A percentile compares a stretch with the other conserved stretches of the same genome.
These are phyloP conservation scores for Ophiostoma sp. DNA, from an alignment of 2,329 filamentous ascomycete genomes.

Conservation along the genomic window DNA sequence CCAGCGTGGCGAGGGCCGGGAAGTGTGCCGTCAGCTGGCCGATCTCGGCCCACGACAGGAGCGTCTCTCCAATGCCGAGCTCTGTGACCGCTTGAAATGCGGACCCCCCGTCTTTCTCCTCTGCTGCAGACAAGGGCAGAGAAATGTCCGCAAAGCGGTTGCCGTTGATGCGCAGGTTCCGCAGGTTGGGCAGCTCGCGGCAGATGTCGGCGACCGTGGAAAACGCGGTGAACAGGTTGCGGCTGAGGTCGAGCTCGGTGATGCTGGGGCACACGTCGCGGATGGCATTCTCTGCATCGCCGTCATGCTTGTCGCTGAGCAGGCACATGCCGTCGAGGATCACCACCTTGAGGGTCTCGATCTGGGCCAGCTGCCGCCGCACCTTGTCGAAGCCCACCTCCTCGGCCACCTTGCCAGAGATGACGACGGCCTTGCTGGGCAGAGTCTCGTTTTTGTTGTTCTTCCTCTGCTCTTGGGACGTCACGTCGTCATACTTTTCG, in stretches of 20 bases:
- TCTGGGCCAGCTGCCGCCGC: slow-evolving; percentile 66
- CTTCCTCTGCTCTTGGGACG: too few species aligned
- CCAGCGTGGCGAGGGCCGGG: slow-evolving; percentile 45
- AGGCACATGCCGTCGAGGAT: slow-evolving; percentile 75
- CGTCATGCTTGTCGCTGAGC: slow-evolving; percentile 34
- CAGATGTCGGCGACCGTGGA: slow-evolving; percentile 66
- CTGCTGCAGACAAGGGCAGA: neutral
- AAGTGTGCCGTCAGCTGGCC: slow-evolving; percentile 51
- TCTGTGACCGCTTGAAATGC: slow-evolving; percentile 51
- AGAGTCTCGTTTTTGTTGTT: neutral
- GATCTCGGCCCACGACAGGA: slow-evolving; percentile 62
- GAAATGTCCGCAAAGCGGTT: slow-evolving; percentile 56
- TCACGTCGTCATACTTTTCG: slow-evolving; percentile 73
- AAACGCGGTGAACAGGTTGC: slow-evolving; percentile 71
- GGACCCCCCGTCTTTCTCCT: slow-evolving; percentile 33
- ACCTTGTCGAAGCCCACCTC: slow-evolving; percentile 97
- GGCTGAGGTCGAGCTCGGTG: slow-evolving; percentile 74
- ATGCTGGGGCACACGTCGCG: slow-evolving; percentile 58
- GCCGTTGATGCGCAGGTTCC: slow-evolving; percentile 64
- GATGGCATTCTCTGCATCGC: slow-evolving; percentile 37
- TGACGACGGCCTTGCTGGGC: slow-evolving; percentile 49
- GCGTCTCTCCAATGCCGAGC: slow-evolving; percentile 61
- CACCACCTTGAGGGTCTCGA: slow-evolving; percentile 73
- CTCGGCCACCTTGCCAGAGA: slow-evolving; percentile 78
- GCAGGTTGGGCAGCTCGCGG: slow-evolving; percentile 60